Conservation (phyloP, 2,329 filamentous ascomycete genomes). For the Colletotrichum lentis region DNA sequence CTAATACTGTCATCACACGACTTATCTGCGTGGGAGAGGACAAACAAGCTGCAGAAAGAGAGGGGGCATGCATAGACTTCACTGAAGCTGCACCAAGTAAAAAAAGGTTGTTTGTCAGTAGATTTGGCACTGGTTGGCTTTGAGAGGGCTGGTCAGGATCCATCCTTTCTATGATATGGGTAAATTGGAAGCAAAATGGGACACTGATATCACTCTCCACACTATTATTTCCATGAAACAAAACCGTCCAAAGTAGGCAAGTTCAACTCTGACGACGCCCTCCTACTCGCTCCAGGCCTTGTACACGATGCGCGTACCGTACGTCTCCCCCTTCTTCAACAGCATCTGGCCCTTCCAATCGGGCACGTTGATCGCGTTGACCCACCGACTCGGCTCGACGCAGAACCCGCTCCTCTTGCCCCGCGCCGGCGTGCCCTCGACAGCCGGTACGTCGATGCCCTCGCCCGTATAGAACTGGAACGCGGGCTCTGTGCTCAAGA, state of each 20-base stretch:
- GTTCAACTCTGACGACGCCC: not conserved
- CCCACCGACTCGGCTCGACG: slow-evolving; percentile 89
- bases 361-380: slow-evolving; percentile 85
- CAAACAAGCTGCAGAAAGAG: too few relatives aligned
- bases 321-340: slow-evolving; percentile 84
- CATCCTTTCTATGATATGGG: not conserved
- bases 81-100: not conserved
- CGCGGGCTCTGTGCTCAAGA: slow-evolving; percentile 89
- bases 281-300: slow-evolving; percentile 77
- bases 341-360: slow-evolving; percentile 82
- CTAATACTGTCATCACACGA: not conserved
- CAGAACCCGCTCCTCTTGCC: slow-evolving; percentile 81
- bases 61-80: not conserved
- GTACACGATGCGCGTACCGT: slow-evolving; percentile 84
- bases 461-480: slow-evolving; percentile 98
- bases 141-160: not conserved
- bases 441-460: slow-evolving; percentile 78
- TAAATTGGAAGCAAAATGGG: slow-evolving; percentile 40
- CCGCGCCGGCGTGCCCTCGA: slow-evolving; percentile 69
- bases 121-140: not conserved
- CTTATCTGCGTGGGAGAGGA: too few relatives aligned
- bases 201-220: not conserved
- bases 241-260: not conserved
- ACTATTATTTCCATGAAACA: not conserved
- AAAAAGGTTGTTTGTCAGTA: not conserved